Evolutionary conservation across 2,329 filamentous ascomycete genomes (phyloP).

Genomic region (Chaetomiaceae sp.): DNA sequence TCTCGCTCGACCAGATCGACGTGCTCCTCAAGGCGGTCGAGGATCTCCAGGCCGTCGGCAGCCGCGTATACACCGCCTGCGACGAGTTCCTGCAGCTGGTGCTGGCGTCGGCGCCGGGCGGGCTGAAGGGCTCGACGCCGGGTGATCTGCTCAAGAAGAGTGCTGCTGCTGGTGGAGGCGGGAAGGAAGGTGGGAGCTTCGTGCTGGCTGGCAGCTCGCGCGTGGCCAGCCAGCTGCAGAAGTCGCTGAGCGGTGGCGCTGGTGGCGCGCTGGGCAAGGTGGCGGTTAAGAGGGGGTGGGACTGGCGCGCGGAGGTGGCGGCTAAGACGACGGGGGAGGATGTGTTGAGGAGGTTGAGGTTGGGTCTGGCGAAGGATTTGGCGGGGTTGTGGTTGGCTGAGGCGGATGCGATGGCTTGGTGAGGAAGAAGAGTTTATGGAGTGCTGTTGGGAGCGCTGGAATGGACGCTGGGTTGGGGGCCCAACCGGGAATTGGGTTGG

Average conservation of each 20-base stretch:
- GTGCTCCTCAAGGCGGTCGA: conserved; percentile 70
- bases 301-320: conserved; percentile 57
- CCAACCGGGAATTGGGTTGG: not conserved
- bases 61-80: conserved; percentile 65
- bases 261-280: conserved; percentile 36
- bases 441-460: not conserved
- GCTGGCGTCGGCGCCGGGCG: conserved; percentile 60
- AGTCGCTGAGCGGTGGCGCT: conserved; percentile 46
- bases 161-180: conserved; percentile 32
- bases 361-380: conserved; percentile 69
- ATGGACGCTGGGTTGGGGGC: not conserved
- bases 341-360: conserved; percentile 64
- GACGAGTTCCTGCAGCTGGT: conserved; percentile 74
- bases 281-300: conserved; percentile 76
- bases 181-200: conserved; percentile 50
- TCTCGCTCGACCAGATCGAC: conserved; percentile 68
- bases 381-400: conserved; percentile 63
- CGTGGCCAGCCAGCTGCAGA: conserved; percentile 56
- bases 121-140: conserved; percentile 54
- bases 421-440: not conserved
- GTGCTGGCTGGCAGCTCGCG: conserved; percentile 69
- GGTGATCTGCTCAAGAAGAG: conserved; percentile 58
- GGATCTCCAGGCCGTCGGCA: conserved; percentile 67
- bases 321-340: conserved; percentile 58
- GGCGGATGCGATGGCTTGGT: conserved; percentile 41